These are phyloP conservation scores for Cryptococcus sp. DNA, from an alignment of 1,284 basidiomycete species.

Conservation along the genomic window DNA sequence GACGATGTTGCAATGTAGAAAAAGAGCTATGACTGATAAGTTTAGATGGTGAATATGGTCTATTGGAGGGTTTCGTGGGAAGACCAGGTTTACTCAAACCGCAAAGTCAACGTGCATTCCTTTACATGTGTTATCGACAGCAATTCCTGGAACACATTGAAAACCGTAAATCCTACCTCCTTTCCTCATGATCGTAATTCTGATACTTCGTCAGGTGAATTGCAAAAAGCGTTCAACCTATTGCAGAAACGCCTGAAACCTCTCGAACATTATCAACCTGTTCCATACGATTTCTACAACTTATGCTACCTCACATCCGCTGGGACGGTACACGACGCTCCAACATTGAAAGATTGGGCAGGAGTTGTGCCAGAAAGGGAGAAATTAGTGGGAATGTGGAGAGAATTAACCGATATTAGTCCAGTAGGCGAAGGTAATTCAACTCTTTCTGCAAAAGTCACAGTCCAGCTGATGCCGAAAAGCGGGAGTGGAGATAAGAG, in stretches of 20 bases:
- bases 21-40: not conserved
- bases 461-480: not conserved
- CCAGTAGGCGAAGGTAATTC: not conserved
- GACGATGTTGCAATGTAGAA: not conserved
- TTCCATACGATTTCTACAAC: constrained; percentile 51
- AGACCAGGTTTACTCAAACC: constrained; percentile 44
- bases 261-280: constrained; percentile 53
- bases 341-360: constrained; percentile 50
- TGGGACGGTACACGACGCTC: constrained; percentile 51
- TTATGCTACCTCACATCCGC: constrained; percentile 51
- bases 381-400: constrained; percentile 45
- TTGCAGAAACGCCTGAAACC: constrained; percentile 52
- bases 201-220: constrained; percentile 28
- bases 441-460: not conserved
- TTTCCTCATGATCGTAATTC: constrained; percentile 27
- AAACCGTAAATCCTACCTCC: constrained; percentile 38
- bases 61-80: constrained; percentile 45
- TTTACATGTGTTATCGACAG: constrained; percentile 44
- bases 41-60: constrained; percentile 50
- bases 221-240: constrained; percentile 52
- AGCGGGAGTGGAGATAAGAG: constrained; percentile 4
- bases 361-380: constrained; percentile 45
- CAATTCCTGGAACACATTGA: constrained; percentile 52
- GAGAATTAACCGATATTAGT: constrained; percentile 33
- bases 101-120: constrained; percentile 50